Base-by-base conservation (phyloP, 1,139 yeast genomes). In the Zygosaccharomyces sapae region DNA sequence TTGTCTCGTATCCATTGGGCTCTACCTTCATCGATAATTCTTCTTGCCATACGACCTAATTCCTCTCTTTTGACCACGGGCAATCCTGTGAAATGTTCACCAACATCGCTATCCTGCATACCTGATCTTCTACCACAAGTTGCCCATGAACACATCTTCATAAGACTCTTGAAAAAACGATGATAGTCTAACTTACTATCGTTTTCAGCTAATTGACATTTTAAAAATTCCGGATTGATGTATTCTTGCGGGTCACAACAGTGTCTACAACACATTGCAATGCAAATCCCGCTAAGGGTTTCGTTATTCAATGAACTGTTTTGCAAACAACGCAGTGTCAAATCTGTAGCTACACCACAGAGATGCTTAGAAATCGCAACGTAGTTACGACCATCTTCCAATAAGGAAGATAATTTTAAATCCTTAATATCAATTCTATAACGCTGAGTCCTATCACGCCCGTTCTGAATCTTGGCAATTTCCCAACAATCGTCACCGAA, bases 251-350 rank as follows among this genome's bases (percentile, higher is more conserved):
- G 75, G 22, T 71, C 65, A 60, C 97, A 89, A n/a, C 83, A 81
- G 61, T 89, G 97, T 50, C 97, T 74, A 65, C 97, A 89, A 61
- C 97, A 89, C 86, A 89, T 82, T n/a, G 97, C 97, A 38, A 89
- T 86, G 38, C 85, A 68, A 49, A 85, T 65, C 0, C 94, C 95
- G 1, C 69, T 66, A 45, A 80, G 64, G 38, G 29, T 44, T 19
- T 30, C 37, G 5, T 52, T 49, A 10, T 57, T 45, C 3, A 45
- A 25, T 4, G 55, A 44, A 22, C 79, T 75, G 49, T 80, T 81
- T 27, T 74, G 53, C 1, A 87, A 62, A 70, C 89, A 85, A 55
- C 81, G 74, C 34, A 89, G 66, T 0, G 96, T 85, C 43, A 89
- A 70, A 63, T 89, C 97, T 0, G 97, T 89, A 1, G 97, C 97